Percentiles rank a stretch among this genome's conserved stretches.
phyloP scores from a whole-genome alignment of 768 basidiomycete species.

The Steccherinum ochraceum region DNA sequence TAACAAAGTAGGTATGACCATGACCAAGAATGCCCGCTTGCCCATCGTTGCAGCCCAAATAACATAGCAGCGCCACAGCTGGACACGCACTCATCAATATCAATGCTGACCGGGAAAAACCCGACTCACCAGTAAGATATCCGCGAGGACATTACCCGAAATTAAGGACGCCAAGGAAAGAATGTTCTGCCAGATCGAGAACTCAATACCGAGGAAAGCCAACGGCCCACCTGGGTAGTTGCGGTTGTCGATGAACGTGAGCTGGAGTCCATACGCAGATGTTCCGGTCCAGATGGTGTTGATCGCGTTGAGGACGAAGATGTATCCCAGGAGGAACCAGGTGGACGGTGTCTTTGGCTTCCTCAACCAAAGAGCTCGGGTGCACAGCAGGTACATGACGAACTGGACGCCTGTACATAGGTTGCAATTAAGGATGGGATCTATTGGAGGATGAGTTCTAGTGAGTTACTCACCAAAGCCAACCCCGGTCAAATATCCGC shows the following conservation, averaged over 20 bases:
- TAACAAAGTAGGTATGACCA: conserved; percentile 5
- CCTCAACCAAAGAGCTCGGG: background rate
- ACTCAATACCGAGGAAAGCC: conserved; percentile 15
- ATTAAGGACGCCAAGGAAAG: background rate
- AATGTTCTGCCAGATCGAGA: conserved; percentile 12
- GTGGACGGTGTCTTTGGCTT: background rate
- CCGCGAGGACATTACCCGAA: conserved; percentile 16
- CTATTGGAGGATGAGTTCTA: background rate
- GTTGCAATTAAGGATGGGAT: background rate
- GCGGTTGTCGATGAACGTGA: conserved; percentile 19
- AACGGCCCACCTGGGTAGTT: conserved; percentile 17
- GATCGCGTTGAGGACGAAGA: conserved; percentile 8
- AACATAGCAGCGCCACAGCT: conserved; percentile 14
- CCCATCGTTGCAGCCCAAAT: conserved; percentile 4
- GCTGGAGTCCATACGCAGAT: conserved; percentile 7
- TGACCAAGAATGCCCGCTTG: conserved; percentile 1
- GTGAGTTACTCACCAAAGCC: background rate
- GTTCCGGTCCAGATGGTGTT: conserved; percentile 8
- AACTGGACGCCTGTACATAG: background rate
- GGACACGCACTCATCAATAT: background rate
- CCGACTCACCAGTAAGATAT: conserved; percentile 24
- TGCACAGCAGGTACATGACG: background rate
- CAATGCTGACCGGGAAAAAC: conserved; percentile 7
- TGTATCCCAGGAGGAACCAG: conserved; percentile 3
- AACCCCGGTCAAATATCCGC: background rate